Conservation (phyloP, 805 yeast genomes). For the Saturnispora bothae region DNA sequence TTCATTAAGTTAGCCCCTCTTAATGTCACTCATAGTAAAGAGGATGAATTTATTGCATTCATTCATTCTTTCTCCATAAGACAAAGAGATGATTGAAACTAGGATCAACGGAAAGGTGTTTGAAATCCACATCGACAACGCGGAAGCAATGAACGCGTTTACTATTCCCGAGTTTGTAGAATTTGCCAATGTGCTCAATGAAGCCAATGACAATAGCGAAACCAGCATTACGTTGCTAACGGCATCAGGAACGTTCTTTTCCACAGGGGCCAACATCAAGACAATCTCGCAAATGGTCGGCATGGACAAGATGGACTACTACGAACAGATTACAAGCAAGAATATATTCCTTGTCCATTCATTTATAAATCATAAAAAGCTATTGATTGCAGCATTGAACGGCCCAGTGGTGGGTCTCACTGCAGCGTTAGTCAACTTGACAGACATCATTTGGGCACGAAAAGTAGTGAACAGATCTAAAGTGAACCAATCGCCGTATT, state of each 20-base stretch:
- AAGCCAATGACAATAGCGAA: constrained; percentile 51
- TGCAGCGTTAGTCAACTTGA: constrained; percentile 62
- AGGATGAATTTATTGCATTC: no score
- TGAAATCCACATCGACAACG: constrained; percentile 56
- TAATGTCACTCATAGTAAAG: no score
- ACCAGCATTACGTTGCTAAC: constrained; percentile 58
- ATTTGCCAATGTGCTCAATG: constrained; percentile 46
- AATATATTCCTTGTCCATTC: constrained; percentile 60
- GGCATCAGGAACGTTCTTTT: constrained; percentile 64
- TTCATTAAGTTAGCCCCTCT: constrained; percentile 1
- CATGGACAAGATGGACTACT: constrained; percentile 15
- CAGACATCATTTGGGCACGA: constrained; percentile 62
- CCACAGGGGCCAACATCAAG: constrained; percentile 74
- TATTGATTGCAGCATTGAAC: constrained; percentile 63
- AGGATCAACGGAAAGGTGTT: constrained; percentile 18
- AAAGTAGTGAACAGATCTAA: background rate
- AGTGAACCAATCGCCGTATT: constrained; percentile 19
- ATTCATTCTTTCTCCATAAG: background rate
- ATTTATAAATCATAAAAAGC: constrained; percentile 59
- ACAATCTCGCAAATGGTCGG: constrained; percentile 22
- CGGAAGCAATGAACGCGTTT: constrained; percentile 56
- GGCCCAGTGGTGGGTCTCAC: constrained; percentile 82
- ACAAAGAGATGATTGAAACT: background rate
- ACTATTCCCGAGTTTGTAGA: constrained; percentile 52
- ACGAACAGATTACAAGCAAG: constrained; percentile 38